Conservation (phyloP, 1,139 yeast genomes). For the Candida albicans region DNA sequence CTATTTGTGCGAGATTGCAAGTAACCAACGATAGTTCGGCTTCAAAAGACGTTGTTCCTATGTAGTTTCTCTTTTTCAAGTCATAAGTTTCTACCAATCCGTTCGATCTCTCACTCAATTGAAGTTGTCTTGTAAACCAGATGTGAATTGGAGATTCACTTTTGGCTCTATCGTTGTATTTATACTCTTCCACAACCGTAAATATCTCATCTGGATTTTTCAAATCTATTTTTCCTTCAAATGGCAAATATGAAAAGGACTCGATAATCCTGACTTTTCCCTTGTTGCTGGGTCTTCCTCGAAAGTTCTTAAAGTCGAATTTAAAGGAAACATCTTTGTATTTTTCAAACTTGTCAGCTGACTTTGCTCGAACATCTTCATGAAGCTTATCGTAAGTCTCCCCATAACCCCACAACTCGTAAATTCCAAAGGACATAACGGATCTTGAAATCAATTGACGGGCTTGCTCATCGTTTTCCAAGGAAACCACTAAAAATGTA, state of each 20-base stretch:
- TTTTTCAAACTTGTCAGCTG: constrained; percentile 25
- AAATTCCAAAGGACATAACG: constrained; percentile 70
- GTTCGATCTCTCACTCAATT: constrained; percentile 59
- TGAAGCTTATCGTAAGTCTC: constrained; percentile 57
- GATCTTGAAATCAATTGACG: constrained; percentile 61
- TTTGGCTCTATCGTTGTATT: constrained; percentile 49
- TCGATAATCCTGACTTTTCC: constrained; percentile 69
- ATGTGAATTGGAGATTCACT: constrained; percentile 54
- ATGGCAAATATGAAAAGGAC: constrained; percentile 64
- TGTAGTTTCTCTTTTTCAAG: constrained; percentile 77
- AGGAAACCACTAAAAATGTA: constrained; percentile 72
- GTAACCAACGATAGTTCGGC: constrained; percentile 82
- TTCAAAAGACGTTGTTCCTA: constrained; percentile 96
- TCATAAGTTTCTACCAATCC: constrained; percentile 76
- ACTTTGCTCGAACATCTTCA: constrained; percentile 40
- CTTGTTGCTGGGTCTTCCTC: constrained; percentile 58
- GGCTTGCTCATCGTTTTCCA: constrained; percentile 71
- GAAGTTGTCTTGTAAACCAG: constrained; percentile 78
- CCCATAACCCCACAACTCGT: constrained; percentile 85
- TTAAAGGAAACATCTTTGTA: constrained; percentile 60
- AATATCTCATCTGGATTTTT: constrained; percentile 74
- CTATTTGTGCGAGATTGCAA: constrained; percentile 81
- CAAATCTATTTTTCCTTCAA: constrained; percentile 77
- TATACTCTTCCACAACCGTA: constrained; percentile 74
- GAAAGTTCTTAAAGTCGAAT: constrained; percentile 77